phyloP scores from a whole-genome alignment of 371 early-diverging fungal species.

The Cokeromyces recurvatus region DNA sequence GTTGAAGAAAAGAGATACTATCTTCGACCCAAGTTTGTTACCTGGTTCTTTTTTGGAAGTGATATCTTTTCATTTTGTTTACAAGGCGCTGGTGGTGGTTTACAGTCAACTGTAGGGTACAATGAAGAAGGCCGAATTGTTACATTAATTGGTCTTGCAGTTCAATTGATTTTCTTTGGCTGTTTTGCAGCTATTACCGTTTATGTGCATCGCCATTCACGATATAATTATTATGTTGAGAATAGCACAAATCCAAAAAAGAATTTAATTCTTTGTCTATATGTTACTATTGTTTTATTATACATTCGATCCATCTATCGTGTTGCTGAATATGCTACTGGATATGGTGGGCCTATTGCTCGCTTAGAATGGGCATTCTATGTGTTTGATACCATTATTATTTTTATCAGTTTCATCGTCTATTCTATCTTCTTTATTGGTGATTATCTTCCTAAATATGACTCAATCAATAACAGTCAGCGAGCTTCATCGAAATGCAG shows the following conservation, averaged over 20 bases:
- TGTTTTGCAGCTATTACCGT: constrained; percentile 9
- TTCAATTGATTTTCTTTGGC: constrained; percentile 14
- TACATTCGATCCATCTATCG: constrained; percentile 17
- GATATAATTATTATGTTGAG: constrained; percentile 2
- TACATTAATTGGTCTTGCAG: constrained; percentile 5
- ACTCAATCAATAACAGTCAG: not conserved
- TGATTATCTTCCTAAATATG: constrained; percentile 5
- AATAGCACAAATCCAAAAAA: constrained; percentile 2
- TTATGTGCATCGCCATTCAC: constrained; percentile 9
- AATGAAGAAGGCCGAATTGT: not conserved
- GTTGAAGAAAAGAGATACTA: constrained; percentile 8
- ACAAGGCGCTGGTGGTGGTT: constrained; percentile 14
- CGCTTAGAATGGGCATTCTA: constrained; percentile 13
- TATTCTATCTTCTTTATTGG: constrained; percentile 12
- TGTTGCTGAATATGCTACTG: constrained; percentile 10
- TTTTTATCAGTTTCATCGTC: not conserved
- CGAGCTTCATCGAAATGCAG: too few species aligned
- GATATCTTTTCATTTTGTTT: constrained; percentile 19
- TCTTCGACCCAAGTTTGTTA: constrained; percentile 29
- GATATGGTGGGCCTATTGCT: constrained; percentile 7
- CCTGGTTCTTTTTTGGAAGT: constrained; percentile 40
- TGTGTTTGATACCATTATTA: constrained; percentile 12
- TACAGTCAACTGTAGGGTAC: not conserved
- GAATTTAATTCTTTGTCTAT: constrained; percentile 2
- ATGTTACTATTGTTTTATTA: constrained; percentile 5